These are phyloP conservation scores for Gynandropsis gynandra DNA, from an alignment of 345 rosid genomes.

Conservation along the genomic window DNA sequence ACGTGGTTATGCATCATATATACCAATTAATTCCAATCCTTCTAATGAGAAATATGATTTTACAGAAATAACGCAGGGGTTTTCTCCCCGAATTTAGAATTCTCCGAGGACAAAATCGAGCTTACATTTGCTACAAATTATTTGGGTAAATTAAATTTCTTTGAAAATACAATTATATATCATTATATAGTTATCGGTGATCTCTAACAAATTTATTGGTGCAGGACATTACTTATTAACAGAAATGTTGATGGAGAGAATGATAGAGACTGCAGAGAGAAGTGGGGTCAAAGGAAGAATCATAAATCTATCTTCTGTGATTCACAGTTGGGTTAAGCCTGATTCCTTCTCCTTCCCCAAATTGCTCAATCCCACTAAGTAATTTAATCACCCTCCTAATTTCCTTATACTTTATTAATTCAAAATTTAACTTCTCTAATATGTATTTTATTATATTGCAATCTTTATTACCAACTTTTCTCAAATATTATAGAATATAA, in stretches of 20 bases:
- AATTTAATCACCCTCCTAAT: slow-evolving; percentile 13
- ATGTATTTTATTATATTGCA: too few species aligned
- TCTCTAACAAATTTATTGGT: slow-evolving; percentile 10
- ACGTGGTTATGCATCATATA: too few species aligned
- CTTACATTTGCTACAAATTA: slow-evolving; percentile 91
- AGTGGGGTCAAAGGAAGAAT: slow-evolving; percentile 78
- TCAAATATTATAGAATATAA: too few species aligned
- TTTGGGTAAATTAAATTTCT: slow-evolving; percentile 43
- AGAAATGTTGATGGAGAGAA: slow-evolving; percentile 64
- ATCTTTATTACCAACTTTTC: too few species aligned
- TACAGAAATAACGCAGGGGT: slow-evolving; percentile 92
- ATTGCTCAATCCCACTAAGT: slow-evolving; percentile 68
- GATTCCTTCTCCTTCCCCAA: slow-evolving; percentile 54
- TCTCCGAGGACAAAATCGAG: slow-evolving; percentile 90
- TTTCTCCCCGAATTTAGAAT: slow-evolving; percentile 73
- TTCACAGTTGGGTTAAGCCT: slow-evolving; percentile 79
- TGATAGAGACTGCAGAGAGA: slow-evolving; percentile 67
- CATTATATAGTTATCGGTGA: too few species aligned
- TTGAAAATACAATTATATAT: too few species aligned
- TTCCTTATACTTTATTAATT: not conserved
- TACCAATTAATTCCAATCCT: too few species aligned
- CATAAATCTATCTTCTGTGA: slow-evolving; percentile 82
- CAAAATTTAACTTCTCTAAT: not conserved
- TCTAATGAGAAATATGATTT: not conserved
- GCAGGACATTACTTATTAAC: slow-evolving; percentile 88